Conservation (phyloP, 768 basidiomycete genomes). For the Hypholoma sublateritium region DNA sequence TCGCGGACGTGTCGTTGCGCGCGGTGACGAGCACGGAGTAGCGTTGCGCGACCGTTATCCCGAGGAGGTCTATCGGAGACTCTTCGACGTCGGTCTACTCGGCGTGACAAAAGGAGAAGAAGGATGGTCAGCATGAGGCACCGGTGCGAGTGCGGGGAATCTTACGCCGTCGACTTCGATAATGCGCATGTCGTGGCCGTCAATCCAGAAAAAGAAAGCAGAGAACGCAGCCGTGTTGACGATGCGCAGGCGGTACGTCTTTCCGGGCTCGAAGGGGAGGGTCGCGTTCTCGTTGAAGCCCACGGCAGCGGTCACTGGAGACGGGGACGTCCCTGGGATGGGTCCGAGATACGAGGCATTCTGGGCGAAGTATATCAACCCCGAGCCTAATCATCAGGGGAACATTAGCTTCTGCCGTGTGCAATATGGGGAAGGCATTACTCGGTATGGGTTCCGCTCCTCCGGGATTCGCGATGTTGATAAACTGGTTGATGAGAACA, state of each 20-base stretch:
- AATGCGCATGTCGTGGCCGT: conserved; percentile 82
- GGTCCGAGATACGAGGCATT: conserved; percentile 70
- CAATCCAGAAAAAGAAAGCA: conserved; percentile 85
- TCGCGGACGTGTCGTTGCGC: conserved; percentile 77
- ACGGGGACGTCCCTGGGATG: conserved; percentile 47
- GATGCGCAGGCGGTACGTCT: conserved; percentile 87
- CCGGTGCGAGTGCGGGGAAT: conserved; percentile 7
- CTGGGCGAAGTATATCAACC: conserved; percentile 81
- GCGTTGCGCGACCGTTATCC: conserved; percentile 87
- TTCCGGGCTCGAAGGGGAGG: conserved; percentile 81
- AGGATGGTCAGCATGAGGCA: not conserved
- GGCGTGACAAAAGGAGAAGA: not conserved
- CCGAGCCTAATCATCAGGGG: conserved; percentile 52
- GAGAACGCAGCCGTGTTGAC: conserved; percentile 80
- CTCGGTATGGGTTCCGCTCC: conserved; percentile 89
- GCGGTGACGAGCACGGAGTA: conserved; percentile 93
- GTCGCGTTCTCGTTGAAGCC: conserved; percentile 90
- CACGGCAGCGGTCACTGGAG: conserved; percentile 53
- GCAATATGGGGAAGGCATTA: not conserved
- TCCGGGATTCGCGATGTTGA: conserved; percentile 73
- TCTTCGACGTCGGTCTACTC: conserved; percentile 74
- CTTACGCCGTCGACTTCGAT: conserved; percentile 84
- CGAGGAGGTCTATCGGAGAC: conserved; percentile 68
- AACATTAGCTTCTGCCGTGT: not conserved
- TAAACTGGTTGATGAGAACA: conserved; percentile 61